Evolutionary conservation across 306 rosid genomes (phyloP).

Genomic region (Dryas alaskensis): DNA sequence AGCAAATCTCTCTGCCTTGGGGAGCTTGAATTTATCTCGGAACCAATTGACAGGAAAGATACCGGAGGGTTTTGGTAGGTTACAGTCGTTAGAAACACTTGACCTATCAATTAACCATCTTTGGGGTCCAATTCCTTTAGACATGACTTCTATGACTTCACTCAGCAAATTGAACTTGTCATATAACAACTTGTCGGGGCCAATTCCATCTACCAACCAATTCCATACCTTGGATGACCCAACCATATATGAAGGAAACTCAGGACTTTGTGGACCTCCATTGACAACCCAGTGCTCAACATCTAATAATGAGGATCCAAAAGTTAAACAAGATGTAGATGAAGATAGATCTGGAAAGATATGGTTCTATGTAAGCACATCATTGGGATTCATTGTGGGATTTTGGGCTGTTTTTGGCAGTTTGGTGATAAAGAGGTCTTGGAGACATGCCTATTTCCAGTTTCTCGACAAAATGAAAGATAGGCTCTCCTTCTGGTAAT

Average conservation of each 20-base stretch:
- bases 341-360: background rate
- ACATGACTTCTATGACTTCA: background rate
- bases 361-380: background rate
- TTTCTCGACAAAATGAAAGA: background rate
- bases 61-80: background rate
- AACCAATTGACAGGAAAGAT: conserved; percentile 16
- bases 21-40: background rate
- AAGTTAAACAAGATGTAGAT: too few relatives aligned
- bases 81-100: background rate
- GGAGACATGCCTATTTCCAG: conserved; percentile 2
- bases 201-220: conserved; percentile 16
- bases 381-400: background rate
- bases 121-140: conserved; percentile 8
- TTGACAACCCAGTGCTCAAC: background rate
- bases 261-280: conserved; percentile 4
- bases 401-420: conserved; percentile 12
- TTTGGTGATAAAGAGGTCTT: background rate
- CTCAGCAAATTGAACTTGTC: conserved; percentile 1
- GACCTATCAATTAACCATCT: conserved; percentile 24
- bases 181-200: conserved; percentile 9
- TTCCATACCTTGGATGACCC: background rate
- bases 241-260: conserved; percentile 1
- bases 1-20: background rate
- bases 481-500: background rate
- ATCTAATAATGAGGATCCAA: background rate